Evolutionary conservation across 345 rosid species (phyloP).

Genomic region (Gossypium turneri): DNA sequence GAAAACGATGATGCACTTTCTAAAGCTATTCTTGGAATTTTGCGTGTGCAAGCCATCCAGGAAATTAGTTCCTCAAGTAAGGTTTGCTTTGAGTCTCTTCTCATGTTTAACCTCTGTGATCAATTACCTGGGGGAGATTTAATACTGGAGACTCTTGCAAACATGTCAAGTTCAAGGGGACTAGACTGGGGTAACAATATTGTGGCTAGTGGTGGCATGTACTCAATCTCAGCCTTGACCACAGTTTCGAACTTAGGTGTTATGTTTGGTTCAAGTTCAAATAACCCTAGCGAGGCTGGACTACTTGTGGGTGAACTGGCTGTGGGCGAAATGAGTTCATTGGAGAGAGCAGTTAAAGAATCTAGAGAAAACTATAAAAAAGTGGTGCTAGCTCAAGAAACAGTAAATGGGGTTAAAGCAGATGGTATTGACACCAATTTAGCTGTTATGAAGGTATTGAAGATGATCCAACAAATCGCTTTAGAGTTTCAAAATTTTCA

Average conservation of each 20-base stretch:
- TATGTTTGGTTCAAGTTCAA: slow-evolving; percentile 62
- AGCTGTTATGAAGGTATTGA: slow-evolving; percentile 94
- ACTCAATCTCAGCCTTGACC: slow-evolving; percentile 64
- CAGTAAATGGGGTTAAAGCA: slow-evolving; percentile 87
- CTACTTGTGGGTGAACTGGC: slow-evolving; percentile 79
- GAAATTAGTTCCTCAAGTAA: slow-evolving; percentile 46
- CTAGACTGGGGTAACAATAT: slow-evolving; percentile 35
- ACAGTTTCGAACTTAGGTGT: slow-evolving; percentile 76
- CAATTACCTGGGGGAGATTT: slow-evolving; percentile 97
- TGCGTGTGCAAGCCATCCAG: slow-evolving; percentile 79
- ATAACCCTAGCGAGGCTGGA: slow-evolving; percentile 39
- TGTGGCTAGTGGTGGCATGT: slow-evolving; percentile 50
- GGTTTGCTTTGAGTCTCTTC: slow-evolving; percentile 47
- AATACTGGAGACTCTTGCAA: slow-evolving; percentile 84
- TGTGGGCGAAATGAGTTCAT: slow-evolving; percentile 74
- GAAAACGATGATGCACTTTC: slow-evolving; percentile 70
- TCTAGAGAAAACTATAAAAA: slow-evolving; percentile 76
- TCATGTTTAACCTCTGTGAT: slow-evolving; percentile 88
- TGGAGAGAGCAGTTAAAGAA: slow-evolving; percentile 79
- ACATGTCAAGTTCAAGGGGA: slow-evolving; percentile 55
- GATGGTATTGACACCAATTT: slow-evolving; percentile 90
- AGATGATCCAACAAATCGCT: not conserved
- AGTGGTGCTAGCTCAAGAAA: slow-evolving; percentile 72
- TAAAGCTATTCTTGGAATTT: slow-evolving; percentile 79
- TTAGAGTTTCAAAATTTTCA: not conserved